These are phyloP conservation scores for Rhododendron ferrugineum DNA, from an alignment of 148 eudicot genomes.

Conservation along the genomic window DNA sequence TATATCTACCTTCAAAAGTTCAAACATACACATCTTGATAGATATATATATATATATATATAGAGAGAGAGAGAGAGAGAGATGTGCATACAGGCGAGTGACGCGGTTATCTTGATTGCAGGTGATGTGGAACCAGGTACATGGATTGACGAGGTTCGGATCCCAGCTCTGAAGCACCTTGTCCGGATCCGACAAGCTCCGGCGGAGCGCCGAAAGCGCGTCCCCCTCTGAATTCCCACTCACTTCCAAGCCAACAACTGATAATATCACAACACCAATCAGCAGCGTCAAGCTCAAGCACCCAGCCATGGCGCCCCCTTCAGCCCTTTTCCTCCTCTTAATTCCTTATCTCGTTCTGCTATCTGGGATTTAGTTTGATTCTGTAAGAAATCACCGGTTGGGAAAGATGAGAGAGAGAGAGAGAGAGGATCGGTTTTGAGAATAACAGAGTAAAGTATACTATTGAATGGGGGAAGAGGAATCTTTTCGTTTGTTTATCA, in stretches of 20 bases:
- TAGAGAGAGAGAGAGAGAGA: neutral
- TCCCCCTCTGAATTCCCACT: conserved; percentile 71
- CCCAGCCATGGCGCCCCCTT: neutral
- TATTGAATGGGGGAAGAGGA: neutral
- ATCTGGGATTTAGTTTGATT: neutral
- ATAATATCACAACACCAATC: neutral
- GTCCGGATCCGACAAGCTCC: conserved; percentile 73
- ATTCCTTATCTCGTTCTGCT: neutral
- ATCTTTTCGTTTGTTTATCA: neutral
- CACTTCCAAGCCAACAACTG: conserved; percentile 12
- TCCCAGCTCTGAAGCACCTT: conserved; percentile 79
- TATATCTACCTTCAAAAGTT: neutral
- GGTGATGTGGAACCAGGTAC: conserved; percentile 89
- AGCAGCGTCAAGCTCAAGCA: neutral
- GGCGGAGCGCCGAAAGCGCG: conserved; percentile 63
- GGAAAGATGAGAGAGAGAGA: neutral
- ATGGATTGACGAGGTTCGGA: conserved; percentile 74
- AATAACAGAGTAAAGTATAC: conserved; percentile 4
- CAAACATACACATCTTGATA: neutral
- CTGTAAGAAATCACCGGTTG: neutral
- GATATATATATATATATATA: neutral
- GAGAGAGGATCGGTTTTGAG: conserved; percentile 19
- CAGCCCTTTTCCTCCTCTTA: neutral
- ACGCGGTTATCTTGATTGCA: conserved; percentile 64
- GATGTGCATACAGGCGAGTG: conserved; percentile 52